Base-by-base conservation (phyloP, 2,329 filamentous ascomycete genomes). In the Leptographium lundbergii region DNA sequence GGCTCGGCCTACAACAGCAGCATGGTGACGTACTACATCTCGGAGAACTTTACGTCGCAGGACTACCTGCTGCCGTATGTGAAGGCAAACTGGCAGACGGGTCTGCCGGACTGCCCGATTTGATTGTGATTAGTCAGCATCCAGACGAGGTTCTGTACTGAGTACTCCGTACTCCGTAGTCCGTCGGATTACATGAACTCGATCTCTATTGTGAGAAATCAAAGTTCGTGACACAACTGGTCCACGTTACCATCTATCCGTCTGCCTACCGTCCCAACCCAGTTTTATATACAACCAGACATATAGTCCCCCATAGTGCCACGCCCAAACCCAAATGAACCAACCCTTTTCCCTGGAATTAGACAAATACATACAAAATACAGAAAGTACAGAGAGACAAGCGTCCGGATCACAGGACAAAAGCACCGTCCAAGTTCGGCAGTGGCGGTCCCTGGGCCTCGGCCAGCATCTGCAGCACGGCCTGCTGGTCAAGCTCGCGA, bases 1-100 rank as follows among this genome's bases (percentile, higher is more conserved):
- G 73, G 72, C 22, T 64, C 66, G 2, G 64, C 60, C 17, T 75
- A 70, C 63, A 71, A 67, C 25, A 63, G 65, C 32, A 65, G 64
- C 60, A 67, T 70, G 61, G 70, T 75, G 5, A 64, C 66, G 32
- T 71, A 71, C 58, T 76, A 76, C 56, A 68, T 75, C 53, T 67
- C 70, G 59, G 68, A 69, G 56, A 70, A 71, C 60, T 74, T 74
- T 61, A 72, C 68, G 3, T 71, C 71, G 13, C 71, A 69, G 61
- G 72, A 74, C 54, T 73, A 73, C 59, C 65, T 75, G 57, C 66
- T 72, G 7, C 67, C 71, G 22, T 76, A 73, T 58, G 69, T 72
- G 11, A 66, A 71, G 66, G 63, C 69, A 29, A 67, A 67, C 25
- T 76, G 74, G 67, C 69, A 72, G 57, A 66, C 67, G 3, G 68